These are phyloP conservation scores for Eucalyptus camaldulensis DNA, from an alignment of 345 rosid species.

Conservation along the genomic window DNA sequence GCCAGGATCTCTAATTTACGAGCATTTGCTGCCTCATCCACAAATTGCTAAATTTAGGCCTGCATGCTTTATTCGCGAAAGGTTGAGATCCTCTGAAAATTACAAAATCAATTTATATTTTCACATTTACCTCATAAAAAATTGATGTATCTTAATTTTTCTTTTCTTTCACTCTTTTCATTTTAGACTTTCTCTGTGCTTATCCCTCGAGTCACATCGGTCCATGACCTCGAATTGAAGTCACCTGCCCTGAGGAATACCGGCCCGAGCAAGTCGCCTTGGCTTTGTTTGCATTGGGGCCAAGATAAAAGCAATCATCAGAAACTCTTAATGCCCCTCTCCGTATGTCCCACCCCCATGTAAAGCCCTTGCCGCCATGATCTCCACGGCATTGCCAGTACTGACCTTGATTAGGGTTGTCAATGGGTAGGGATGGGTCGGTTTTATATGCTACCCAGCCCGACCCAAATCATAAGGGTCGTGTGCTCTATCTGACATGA, in stretches of 20 bases:
- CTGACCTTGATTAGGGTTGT: too few species aligned
- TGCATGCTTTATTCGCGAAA: background rate
- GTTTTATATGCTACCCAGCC: too few species aligned
- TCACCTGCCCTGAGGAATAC: background rate
- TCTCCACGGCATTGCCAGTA: too few species aligned
- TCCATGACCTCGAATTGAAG: background rate
- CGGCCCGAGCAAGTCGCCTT: background rate
- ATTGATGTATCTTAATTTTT: background rate
- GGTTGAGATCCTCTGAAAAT: background rate
- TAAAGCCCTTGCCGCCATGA: too few species aligned
- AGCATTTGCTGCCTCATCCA: background rate
- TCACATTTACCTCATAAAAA: background rate
- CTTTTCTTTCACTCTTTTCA: background rate
- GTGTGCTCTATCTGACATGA: fast-evolving
- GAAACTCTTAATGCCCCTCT: too few species aligned
- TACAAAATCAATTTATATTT: background rate
- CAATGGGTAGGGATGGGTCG: fast-evolving
- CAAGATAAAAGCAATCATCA: background rate
- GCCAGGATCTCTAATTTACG: background rate
- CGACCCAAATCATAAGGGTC: too few species aligned
- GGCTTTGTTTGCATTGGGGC: background rate
- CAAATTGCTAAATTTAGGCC: background rate
- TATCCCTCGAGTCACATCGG: background rate
- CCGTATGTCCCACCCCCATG: too few species aligned
- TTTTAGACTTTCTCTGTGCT: background rate